Base-by-base conservation (phyloP, 1,284 basidiomycete species). In the Malassezia japonica region DNA sequence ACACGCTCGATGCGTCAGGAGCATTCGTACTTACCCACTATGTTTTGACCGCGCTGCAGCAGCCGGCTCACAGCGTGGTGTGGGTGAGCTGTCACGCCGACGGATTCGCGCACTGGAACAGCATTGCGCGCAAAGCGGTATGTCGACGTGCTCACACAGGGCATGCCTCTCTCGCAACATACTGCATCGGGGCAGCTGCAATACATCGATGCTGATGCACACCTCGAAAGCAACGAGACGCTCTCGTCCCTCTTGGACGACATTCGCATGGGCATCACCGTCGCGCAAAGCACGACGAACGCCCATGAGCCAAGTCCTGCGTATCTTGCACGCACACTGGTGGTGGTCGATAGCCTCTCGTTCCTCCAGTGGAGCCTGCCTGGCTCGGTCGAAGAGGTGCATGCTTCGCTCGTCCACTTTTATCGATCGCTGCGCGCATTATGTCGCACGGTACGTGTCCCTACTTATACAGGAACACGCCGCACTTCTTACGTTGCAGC, bases 1-100 rank as follows among this genome's bases (percentile, higher is more conserved):
- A 54, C 24, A 54, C 51, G 8, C n/a, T 48, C 20, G 51, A 54
- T 41, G 51, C 51, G 1, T 33, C 45, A 20, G 51, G 46, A 6
- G 21, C 27, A 7, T 54, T 54, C 32, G 35, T 54, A 3, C 36
- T 54, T 2, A 5, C 45, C 1, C 51, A 54, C 15, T 54, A 54
- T 24, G 41, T 35, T 1, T 29, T 41, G 7, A 21, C 13, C 6
- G 35, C 40, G 1, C 39, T 54, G 1, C 51, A 54, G 27, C 15
- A 20, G 13, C 9, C 15, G 12, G 33, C 33, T 6, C 27, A 16
- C 24, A 23, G 18, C 9, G 46, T 54, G 8, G 31, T 54, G 8
- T 54, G 51, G 51, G 18, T 54, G 12, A 27, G 34, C 9, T 20
- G 29, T 20, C 13, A 27, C 12, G 46, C 46, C 9, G 41, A 54